phyloP scores from a whole-genome alignment of 345 rosid species.

The Bruguiera parviflora region DNA sequence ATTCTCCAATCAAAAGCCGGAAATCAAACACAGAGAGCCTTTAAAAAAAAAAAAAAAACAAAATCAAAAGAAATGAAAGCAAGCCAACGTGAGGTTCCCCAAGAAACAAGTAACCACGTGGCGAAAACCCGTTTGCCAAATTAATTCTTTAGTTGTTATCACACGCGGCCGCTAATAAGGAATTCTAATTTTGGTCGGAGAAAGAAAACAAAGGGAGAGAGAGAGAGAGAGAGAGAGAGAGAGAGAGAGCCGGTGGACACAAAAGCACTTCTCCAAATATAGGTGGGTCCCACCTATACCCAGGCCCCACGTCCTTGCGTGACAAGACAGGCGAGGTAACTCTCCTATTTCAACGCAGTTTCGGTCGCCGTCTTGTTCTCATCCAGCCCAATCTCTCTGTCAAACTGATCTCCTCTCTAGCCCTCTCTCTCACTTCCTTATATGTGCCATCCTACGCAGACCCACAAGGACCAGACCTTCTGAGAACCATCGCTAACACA shows the following conservation, averaged over 20 bases:
- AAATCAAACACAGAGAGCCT: too few species aligned
- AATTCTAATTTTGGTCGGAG: not conserved
- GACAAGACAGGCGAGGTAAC: not conserved
- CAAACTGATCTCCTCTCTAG: too few species aligned
- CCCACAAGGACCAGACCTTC: too few species aligned
- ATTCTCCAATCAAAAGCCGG: too few species aligned
- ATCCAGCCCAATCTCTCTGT: not conserved
- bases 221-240: too few species aligned
- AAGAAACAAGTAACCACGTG: not conserved
- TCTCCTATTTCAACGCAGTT: conserved; percentile 14
- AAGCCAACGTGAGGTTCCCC: not conserved
- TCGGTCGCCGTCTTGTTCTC: not conserved
- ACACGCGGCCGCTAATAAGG: too few species aligned
- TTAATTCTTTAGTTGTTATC: not conserved
- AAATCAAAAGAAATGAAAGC: not conserved
- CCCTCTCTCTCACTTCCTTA: not conserved
- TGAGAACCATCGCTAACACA: not conserved
- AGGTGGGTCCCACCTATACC: not conserved
- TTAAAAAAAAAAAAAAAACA: not conserved
- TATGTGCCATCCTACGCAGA: not conserved
- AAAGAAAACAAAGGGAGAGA: not conserved
- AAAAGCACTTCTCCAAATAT: conserved; percentile 1
- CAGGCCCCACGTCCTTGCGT: not conserved
- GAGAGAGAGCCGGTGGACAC: not conserved
- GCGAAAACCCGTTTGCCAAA: not conserved